Percentiles rank a stretch among this genome's conserved stretches.
Conservation (phyloP, 2,329 filamentous ascomycete species). For the Sarocladium oryzae region DNA sequence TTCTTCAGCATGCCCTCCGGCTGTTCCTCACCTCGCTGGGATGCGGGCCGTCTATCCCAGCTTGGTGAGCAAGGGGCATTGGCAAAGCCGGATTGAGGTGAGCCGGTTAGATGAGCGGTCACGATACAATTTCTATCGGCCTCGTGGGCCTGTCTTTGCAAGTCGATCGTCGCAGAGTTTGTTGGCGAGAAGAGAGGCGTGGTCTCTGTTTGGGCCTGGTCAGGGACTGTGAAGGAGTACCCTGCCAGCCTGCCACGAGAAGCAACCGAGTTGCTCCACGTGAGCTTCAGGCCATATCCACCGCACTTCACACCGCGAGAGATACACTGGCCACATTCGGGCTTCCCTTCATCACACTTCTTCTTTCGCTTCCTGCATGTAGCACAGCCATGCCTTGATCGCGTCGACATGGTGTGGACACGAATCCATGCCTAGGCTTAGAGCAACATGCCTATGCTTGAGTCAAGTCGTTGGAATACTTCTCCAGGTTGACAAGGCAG, state of each 20-base stretch:
- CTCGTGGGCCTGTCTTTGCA: too few relatives aligned
- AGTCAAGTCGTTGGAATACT: too few relatives aligned
- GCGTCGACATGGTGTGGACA: background rate
- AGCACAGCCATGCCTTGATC: conserved; percentile 20
- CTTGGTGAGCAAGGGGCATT: background rate
- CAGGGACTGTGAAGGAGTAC: background rate
- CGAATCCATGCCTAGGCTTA: too few relatives aligned
- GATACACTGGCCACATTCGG: conserved; percentile 28
- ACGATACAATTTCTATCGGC: too few relatives aligned
- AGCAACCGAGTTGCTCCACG: background rate
- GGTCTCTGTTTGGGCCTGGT: background rate
- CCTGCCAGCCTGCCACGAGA: background rate
- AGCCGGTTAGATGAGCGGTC: too few relatives aligned
- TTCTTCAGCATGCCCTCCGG: background rate
- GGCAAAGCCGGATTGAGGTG: background rate
- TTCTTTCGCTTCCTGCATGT: conserved; percentile 34
- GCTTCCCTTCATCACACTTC: conserved; percentile 34
- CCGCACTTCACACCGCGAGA: conserved; percentile 28
- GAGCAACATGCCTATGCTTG: too few relatives aligned
- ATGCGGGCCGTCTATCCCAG: background rate
- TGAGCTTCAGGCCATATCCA: background rate
- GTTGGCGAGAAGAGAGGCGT: background rate
- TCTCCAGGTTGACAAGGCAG: too few relatives aligned
- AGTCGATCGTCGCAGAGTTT: background rate
- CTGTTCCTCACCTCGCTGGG: background rate